phyloP scores from a whole-genome alignment of 2,329 filamentous ascomycete genomes.

The Paecilomyces dactylethromorphus region DNA sequence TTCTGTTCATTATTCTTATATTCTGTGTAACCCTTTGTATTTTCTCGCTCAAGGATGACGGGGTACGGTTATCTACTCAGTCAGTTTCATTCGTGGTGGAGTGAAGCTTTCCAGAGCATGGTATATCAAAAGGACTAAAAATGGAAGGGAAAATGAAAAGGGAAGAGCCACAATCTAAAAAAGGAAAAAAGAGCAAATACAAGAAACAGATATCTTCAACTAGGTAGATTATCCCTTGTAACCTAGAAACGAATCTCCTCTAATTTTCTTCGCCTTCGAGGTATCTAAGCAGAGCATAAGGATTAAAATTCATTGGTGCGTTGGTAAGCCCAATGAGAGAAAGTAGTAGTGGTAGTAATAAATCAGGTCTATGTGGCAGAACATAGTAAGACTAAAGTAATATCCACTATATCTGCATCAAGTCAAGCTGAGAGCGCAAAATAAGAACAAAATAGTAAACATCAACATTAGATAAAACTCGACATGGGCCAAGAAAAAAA shows the following conservation, averaged over 20 bases:
- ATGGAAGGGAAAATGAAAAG: not conserved
- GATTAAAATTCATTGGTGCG: not conserved
- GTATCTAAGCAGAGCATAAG: too few species aligned
- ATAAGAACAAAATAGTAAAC: not conserved
- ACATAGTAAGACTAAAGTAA: conserved; percentile 1
- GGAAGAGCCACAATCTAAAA: not conserved
- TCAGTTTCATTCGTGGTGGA: not conserved
- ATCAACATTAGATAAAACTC: not conserved
- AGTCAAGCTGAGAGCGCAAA: not conserved
- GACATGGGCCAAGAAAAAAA: conserved; percentile 1
- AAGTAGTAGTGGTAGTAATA: not conserved
- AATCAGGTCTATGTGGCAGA: not conserved
- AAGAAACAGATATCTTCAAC: not conserved
- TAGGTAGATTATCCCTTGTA: not conserved
- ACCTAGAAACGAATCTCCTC: not conserved
- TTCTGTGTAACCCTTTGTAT: not conserved
- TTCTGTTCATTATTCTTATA: not conserved
- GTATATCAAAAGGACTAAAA: not conserved
- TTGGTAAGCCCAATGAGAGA: not conserved
- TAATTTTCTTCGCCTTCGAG: not conserved
- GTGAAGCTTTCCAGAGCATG: not conserved
- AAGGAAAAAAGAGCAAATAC: not conserved
- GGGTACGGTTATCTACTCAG: not conserved
- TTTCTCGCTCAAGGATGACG: not conserved
- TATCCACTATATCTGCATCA: not conserved